phyloP scores from a whole-genome alignment of 495 filamentous ascomycete genomes.

The Patellaria atrata region DNA sequence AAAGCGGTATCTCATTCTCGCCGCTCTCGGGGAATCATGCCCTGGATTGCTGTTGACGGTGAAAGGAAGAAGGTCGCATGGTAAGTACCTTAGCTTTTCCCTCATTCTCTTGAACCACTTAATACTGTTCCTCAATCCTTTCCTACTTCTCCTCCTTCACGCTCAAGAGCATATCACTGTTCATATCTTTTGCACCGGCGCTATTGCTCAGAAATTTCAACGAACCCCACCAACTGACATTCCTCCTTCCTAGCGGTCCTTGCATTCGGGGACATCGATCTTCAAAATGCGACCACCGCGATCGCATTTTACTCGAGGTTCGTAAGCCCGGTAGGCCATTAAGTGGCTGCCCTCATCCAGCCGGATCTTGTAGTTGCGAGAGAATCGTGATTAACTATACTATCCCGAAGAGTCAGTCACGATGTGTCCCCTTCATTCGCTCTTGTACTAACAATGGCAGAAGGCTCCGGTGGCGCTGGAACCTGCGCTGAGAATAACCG shows the following conservation, averaged over 20 bases:
- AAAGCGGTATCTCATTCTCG: too few relatives aligned
- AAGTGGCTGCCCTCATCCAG: slow-evolving; percentile 60
- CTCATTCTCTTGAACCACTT: neutral
- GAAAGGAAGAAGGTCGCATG: slow-evolving; percentile 23
- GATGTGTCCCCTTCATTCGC: neutral
- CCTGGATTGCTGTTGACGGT: slow-evolving; percentile 18
- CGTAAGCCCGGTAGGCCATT: slow-evolving; percentile 69
- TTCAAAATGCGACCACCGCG: slow-evolving; percentile 65
- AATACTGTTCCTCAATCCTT: neutral
- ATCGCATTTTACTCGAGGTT: slow-evolving; percentile 62
- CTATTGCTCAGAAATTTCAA: slow-evolving; percentile 1
- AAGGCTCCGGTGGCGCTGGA: slow-evolving; percentile 10
- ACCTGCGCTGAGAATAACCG: neutral
- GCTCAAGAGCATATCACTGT: neutral
- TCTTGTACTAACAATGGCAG: neutral
- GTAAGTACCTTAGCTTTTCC: slow-evolving; percentile 7
- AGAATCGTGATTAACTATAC: slow-evolving; percentile 33
- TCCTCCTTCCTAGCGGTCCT: slow-evolving; percentile 47
- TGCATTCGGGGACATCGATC: slow-evolving; percentile 80
- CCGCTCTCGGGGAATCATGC: too few relatives aligned
- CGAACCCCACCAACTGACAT: too few relatives aligned
- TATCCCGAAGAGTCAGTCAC: slow-evolving; percentile 17
- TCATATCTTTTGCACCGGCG: neutral
- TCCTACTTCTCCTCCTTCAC: neutral
- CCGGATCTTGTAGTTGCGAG: slow-evolving; percentile 43